Evolutionary conservation across 306 rosid species (phyloP), one percentile per base, ranked within the genome.

Genomic region (cucumber (Cucumis sativus)): DNA sequence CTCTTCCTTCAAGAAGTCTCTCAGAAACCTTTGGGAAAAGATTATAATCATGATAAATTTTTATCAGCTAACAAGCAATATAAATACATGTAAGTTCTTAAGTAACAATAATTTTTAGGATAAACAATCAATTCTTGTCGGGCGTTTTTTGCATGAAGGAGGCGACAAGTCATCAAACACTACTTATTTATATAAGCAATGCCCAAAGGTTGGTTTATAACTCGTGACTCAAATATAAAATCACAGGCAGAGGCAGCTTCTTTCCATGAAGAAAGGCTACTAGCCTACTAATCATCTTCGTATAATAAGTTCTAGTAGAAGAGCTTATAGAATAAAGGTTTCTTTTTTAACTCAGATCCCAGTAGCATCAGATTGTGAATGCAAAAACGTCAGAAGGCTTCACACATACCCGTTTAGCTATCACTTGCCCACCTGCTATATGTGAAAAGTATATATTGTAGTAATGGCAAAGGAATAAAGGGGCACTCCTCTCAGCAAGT

Each of bases 401-500:
- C 41, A 70, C 77, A 39, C 79, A 39, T 21, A 87, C 99, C 91
- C 88, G 84, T 83, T 85, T 89, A 40, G 87, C 84, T 77, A 95
- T 88, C 78, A 88, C 91, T 62, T 92, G 96, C 68, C 93, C 97
- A 63, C 91, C 99, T 54, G 97, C 81, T 45, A 92, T 78, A 70
- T 91, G 97, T 11, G 97, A 84, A 80, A 92, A 92, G 78, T 95
- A 88, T 67, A 92, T 89, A 47, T 92, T 95, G 63, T 92, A 92
- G 79, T 89, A 88, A 84, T 92, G 97, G 80, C 86, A 92, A 63
- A 95, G 97, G 81, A 95, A 92, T 79, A 86, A 77, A 21, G 97
- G 97, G 1, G 93, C 86, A 23, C 89, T 89, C 70, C 7, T 82
- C 76, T 87, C 89, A 0, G 90, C 84, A 74, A 95, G 87, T 51